Evolutionary conservation across 2,329 filamentous ascomycete species (phyloP).

Genomic region (Penicillium sclerotiorum): DNA sequence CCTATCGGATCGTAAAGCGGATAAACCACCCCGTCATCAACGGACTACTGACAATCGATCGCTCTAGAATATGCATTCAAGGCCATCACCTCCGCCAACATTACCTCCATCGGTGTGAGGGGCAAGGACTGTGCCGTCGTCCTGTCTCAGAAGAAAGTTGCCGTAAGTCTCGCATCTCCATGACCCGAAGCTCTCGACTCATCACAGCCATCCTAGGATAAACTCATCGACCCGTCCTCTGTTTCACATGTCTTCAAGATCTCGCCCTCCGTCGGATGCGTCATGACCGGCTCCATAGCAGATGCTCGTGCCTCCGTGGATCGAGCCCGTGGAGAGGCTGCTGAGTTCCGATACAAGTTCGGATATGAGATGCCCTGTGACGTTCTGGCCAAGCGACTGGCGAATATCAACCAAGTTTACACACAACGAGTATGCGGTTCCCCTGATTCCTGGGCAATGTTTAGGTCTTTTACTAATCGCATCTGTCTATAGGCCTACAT

Average conservation of each 20-base stretch:
- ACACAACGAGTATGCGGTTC: slow-evolving; percentile 77
- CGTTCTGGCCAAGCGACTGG: slow-evolving; percentile 91
- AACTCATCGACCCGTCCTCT: slow-evolving; percentile 95
- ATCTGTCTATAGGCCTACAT: slow-evolving; percentile 74
- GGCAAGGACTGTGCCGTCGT: slow-evolving; percentile 98
- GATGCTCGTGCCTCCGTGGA: slow-evolving; percentile 93
- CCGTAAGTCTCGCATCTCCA: slow-evolving; percentile 63
- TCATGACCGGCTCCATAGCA: slow-evolving; percentile 98
- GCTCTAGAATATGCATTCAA: slow-evolving; percentile 98
- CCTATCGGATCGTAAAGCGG: slow-evolving; percentile 12
- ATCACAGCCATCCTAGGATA: slow-evolving; percentile 66
- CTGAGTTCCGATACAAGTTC: slow-evolving; percentile 97
- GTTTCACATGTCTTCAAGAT: slow-evolving; percentile 98
- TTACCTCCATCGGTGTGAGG: slow-evolving; percentile 93
- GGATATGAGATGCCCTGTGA: slow-evolving; percentile 99
- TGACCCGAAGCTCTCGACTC: slow-evolving; percentile 18
- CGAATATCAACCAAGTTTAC: slow-evolving; percentile 99
- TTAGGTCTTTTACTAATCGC: not conserved
- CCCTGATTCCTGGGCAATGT: too few species aligned
- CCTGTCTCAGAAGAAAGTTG: slow-evolving; percentile 98
- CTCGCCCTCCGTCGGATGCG: slow-evolving; percentile 93
- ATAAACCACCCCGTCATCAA: slow-evolving; percentile 19
- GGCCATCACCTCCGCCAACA: slow-evolving; percentile 98
- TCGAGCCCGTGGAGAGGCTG: slow-evolving; percentile 91
- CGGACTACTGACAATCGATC: slow-evolving; percentile 31